Evolutionary conservation across 805 yeast genomes (phyloP).

Genomic region (Candida peoriensis): DNA sequence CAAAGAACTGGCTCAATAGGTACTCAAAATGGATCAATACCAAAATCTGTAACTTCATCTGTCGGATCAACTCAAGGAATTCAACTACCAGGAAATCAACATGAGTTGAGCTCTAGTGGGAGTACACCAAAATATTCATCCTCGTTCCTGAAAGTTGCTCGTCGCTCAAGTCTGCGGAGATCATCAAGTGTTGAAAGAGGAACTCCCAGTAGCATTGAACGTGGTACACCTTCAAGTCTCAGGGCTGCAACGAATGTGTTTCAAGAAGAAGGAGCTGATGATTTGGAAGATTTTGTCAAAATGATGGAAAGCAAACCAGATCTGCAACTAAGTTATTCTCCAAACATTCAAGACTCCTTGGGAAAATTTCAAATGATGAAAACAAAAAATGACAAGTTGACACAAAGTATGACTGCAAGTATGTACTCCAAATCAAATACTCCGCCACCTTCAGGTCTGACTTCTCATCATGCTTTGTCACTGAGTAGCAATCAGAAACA

Average conservation of each 20-base stretch:
- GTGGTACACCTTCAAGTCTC: constrained; percentile 18
- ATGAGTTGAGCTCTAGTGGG: constrained; percentile 33
- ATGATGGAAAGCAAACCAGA: constrained; percentile 64
- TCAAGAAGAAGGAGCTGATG: constrained; percentile 42
- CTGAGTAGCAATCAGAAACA: constrained; percentile 1
- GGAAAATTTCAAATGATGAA: constrained; percentile 47
- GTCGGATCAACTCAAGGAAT: constrained; percentile 17
- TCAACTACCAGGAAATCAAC: constrained; percentile 17
- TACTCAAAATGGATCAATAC: constrained; percentile 20
- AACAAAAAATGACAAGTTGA: constrained; percentile 47
- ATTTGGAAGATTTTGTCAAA: constrained; percentile 64
- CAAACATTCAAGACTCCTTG: constrained; percentile 40
- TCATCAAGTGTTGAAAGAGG: constrained; percentile 27
- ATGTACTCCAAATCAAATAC: constrained; percentile 26
- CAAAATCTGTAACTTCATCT: constrained; percentile 24
- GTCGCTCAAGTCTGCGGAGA: constrained; percentile 37
- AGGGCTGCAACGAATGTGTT: neutral
- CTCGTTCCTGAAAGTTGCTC: constrained; percentile 67
- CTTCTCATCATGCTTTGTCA: constrained; percentile 4
- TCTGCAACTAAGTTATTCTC: constrained; percentile 29
- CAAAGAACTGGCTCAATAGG: constrained; percentile 33
- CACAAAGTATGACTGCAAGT: constrained; percentile 53
- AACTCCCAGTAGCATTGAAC: constrained; percentile 28
- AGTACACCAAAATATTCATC: constrained; percentile 61
- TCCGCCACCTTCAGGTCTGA: constrained; percentile 6